phyloP scores from a whole-genome alignment of 768 basidiomycete genomes.

The Pholiota conissans region DNA sequence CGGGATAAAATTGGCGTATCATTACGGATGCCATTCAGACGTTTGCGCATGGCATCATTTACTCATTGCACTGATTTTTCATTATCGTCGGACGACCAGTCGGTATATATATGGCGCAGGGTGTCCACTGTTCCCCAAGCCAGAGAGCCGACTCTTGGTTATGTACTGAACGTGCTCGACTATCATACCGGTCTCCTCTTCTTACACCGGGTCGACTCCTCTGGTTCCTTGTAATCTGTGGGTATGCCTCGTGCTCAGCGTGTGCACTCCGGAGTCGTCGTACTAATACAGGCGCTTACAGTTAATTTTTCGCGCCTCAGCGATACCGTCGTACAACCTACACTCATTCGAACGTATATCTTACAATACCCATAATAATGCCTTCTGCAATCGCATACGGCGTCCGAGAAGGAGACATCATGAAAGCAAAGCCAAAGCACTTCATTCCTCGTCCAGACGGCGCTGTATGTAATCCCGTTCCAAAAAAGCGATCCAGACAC shows the following conservation, averaged over 20 bases:
- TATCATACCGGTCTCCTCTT: background rate
- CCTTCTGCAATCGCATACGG: slow-evolving; percentile 7
- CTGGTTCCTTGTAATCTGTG: slow-evolving; percentile 1
- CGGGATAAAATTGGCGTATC: background rate
- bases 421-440: slow-evolving; percentile 27
- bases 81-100: background rate
- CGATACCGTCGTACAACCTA: background rate
- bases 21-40: background rate
- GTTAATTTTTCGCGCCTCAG: background rate
- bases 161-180: background rate
- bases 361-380: slow-evolving; percentile 14
- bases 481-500: background rate
- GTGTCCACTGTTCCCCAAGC: background rate
- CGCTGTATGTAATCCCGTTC: slow-evolving; percentile 14
- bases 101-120: background rate
- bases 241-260: background rate
- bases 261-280: background rate
- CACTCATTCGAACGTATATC: slow-evolving; percentile 1
- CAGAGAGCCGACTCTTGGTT: slow-evolving; percentile 6
- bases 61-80: background rate
- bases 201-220: background rate
- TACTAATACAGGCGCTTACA: background rate
- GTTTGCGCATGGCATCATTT: background rate
- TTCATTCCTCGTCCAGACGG: slow-evolving; percentile 25
- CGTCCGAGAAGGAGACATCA: slow-evolving; percentile 24